phyloP scores from a whole-genome alignment of 768 basidiomycete genomes.

The Rhizopogon salebrosus region DNA sequence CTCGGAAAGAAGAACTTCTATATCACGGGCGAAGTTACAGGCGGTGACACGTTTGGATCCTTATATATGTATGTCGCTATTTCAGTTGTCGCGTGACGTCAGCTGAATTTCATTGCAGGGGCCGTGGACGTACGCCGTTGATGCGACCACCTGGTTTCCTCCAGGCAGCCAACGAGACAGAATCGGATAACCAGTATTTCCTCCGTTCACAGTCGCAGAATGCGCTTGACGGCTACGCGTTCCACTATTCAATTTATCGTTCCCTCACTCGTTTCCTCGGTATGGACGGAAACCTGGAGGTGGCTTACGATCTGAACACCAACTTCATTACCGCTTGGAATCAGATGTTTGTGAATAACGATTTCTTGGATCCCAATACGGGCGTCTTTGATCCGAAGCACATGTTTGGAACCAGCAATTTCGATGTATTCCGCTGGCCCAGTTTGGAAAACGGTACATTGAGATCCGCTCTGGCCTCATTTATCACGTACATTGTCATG shows the following conservation, averaged over 20 bases:
- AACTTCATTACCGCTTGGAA: constrained; percentile 93
- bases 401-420: constrained; percentile 90
- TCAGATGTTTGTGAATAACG: constrained; percentile 83
- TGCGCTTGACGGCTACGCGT: constrained; percentile 75
- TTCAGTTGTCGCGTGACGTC: neutral
- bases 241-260: constrained; percentile 94
- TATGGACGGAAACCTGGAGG: constrained; percentile 93
- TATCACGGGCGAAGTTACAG: constrained; percentile 91
- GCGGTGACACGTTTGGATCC: constrained; percentile 86
- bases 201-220: constrained; percentile 58
- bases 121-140: constrained; percentile 80
- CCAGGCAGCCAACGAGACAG: constrained; percentile 62
- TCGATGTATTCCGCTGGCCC: constrained; percentile 94
- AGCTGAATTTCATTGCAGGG: constrained; percentile 36
- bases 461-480: constrained; percentile 69
- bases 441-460: constrained; percentile 81
- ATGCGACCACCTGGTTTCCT: constrained; percentile 66
- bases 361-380: constrained; percentile 71
- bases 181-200: constrained; percentile 67
- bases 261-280: constrained; percentile 82
- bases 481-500: constrained; percentile 76
- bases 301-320: constrained; percentile 77
- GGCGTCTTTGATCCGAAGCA: constrained; percentile 75
- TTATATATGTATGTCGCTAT: constrained; percentile 64
- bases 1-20: constrained; percentile 84